Base-by-base conservation (phyloP, 257 asterid genomes). In the Coffea canephora region DNA sequence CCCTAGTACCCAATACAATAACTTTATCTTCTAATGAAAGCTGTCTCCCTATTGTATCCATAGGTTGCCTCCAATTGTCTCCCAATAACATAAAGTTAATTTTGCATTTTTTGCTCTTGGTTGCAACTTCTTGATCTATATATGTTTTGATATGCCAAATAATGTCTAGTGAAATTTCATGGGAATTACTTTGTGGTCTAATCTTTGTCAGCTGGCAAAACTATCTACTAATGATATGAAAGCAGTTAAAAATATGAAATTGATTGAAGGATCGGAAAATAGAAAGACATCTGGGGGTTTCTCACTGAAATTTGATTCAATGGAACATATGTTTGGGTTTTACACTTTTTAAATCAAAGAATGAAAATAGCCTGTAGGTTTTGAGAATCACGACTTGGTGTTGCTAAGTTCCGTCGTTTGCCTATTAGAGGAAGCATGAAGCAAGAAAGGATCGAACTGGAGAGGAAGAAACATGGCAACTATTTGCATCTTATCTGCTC, bases 251-350 rank as follows among this genome's bases (percentile, higher is more conserved):
- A 96, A 94, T 74, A 94, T 96, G 99, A 96, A 87, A 84, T 59
- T 94, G 82, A 87, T 96, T 12, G 96, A 89, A 87, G 94, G 87
- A 75, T 66, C 90, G 62, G 91, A 83, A 49, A 71, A 87, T 76
- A 89, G 88, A 85, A 94, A 92, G 87, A 77, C 88, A 75, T 83
- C 97, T n/a, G 97, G 94, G 68, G 69, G 87, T 82, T 94, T 94
- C 91, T 91, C 99, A 2, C 93, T 96, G 68, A 96, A 94, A 84
- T 96, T 96, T 83, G 99, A 96, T 85, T 81, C 98, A 46, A 96
- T 92, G 97, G 98, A 92, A 87, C 80, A 76, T 69, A 65, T 71
- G 11, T 59, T 68, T 1, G 67, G 67, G 34, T 46, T 49, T 59
- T 49, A 73, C 18, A 15, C 50, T 52, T 62, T 65, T 34, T 52